phyloP scores from a whole-genome alignment of 352 stramenopile genomes.

The Phytophthora multivora region DNA sequence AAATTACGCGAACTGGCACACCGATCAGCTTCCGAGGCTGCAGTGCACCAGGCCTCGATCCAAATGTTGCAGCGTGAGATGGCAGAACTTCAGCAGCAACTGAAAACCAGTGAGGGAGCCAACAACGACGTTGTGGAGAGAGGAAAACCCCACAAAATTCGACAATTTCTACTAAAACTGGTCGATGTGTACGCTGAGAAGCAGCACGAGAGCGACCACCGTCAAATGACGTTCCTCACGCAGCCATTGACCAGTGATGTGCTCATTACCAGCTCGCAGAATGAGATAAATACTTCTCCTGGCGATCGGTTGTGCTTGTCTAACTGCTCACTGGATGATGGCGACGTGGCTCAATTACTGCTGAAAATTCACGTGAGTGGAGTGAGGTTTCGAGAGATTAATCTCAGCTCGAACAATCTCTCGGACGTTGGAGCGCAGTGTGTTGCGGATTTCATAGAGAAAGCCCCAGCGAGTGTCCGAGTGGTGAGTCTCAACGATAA shows the following conservation, averaged over 20 bases:
- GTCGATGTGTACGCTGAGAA: conserved; percentile 45
- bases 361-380: conserved; percentile 48
- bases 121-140: background rate
- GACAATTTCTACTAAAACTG: conserved; percentile 48
- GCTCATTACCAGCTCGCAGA: conserved; percentile 29
- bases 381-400: conserved; percentile 37
- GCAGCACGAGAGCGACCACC: conserved; percentile 27
- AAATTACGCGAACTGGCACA: conserved; percentile 45
- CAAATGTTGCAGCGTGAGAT: conserved; percentile 49
- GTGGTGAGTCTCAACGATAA: conserved; percentile 43
- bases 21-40: conserved; percentile 39
- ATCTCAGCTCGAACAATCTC: conserved; percentile 43
- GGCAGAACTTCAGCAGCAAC: conserved; percentile 34
- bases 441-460: conserved; percentile 51
- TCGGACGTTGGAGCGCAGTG: conserved; percentile 45
- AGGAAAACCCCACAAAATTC: conserved; percentile 4
- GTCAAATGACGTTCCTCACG: conserved; percentile 55
- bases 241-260: conserved; percentile 49
- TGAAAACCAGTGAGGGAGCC: conserved; percentile 9
- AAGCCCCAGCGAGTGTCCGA: conserved; percentile 21
- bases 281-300: background rate
- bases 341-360: conserved; percentile 45
- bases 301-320: conserved; percentile 29
- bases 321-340: conserved; percentile 40
- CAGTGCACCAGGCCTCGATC: conserved; percentile 35